Conservation (phyloP, 352 stramenopile species). For the Aphanomyces stellatus region DNA sequence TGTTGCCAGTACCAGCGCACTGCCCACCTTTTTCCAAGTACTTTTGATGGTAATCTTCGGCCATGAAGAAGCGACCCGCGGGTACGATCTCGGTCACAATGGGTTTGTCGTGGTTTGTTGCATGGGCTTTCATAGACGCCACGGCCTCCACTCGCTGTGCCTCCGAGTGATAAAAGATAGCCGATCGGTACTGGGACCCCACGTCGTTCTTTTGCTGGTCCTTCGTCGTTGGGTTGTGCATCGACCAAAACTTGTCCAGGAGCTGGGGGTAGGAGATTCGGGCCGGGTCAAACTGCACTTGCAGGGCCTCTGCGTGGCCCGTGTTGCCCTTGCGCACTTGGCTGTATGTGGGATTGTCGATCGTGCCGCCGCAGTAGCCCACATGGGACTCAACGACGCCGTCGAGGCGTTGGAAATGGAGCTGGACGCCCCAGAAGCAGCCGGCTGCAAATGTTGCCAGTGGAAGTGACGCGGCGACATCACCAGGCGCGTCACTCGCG, state of each 20-base stretch:
- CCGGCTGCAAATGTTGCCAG: conserved; percentile 94
- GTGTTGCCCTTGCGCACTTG: conserved; percentile 90
- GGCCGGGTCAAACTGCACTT: conserved; percentile 86
- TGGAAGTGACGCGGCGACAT: no score
- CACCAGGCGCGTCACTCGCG: no score
- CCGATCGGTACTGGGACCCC: conserved; percentile 93
- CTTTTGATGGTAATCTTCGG: conserved; percentile 94
- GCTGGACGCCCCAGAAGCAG: conserved; percentile 97
- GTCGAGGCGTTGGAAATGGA: conserved; percentile 91
- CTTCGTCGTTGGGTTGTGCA: conserved; percentile 91
- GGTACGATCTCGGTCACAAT: conserved; percentile 91
- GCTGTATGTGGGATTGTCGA: conserved; percentile 90
- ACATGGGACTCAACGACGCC: conserved; percentile 90
- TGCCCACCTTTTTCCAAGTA: conserved; percentile 95
- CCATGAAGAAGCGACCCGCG: conserved; percentile 84
- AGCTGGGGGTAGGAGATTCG: conserved; percentile 75
- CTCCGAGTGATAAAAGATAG: conserved; percentile 90
- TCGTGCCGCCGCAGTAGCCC: conserved; percentile 65
- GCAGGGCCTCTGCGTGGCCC: conserved; percentile 92
- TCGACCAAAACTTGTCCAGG: conserved; percentile 70
- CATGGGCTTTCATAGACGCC: not conserved
- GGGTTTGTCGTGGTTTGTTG: conserved; percentile 36
- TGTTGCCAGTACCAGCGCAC: conserved; percentile 87
- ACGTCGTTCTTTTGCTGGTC: conserved; percentile 82
- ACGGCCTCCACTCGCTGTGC: conserved; percentile 53